Conservation (phyloP, 1,284 basidiomycete genomes). For the Gymnopus androsaceus region DNA sequence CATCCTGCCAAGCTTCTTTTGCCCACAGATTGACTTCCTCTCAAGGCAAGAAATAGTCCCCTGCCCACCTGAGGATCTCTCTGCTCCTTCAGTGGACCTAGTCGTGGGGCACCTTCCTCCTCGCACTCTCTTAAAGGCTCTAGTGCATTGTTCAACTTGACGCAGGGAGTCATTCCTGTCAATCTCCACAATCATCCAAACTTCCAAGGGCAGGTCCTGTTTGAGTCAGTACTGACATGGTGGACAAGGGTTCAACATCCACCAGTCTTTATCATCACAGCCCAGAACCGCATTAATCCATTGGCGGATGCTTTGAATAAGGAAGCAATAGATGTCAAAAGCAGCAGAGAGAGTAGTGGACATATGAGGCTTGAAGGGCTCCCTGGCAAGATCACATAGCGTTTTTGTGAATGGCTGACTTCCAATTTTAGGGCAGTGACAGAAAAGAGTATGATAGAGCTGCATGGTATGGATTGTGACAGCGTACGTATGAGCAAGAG, state of each 20-base stretch:
- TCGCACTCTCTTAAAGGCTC: neutral
- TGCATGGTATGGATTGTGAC: conserved; percentile 7
- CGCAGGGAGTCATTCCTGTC: conserved; percentile 39
- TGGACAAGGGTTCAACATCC: conserved; percentile 29
- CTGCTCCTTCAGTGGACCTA: conserved; percentile 15
- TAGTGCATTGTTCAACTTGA: conserved; percentile 10
- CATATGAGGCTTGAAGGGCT: conserved; percentile 15
- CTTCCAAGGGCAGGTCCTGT: conserved; percentile 23
- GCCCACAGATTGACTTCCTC: conserved; percentile 24
- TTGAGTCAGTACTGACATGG: conserved; percentile 29
- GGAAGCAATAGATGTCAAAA: conserved; percentile 33
- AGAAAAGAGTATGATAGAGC: conserved; percentile 2
- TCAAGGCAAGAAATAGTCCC: conserved; percentile 23
- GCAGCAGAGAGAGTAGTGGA: conserved; percentile 28
- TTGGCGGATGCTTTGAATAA: conserved; percentile 19
- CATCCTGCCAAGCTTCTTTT: neutral
- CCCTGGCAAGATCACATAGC: conserved; percentile 5
- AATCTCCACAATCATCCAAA: conserved; percentile 26
- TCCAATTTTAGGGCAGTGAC: conserved; percentile 8
- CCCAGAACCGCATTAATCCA: conserved; percentile 24
- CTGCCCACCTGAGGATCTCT: conserved; percentile 18
- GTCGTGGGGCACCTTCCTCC: neutral
- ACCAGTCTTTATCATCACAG: conserved; percentile 27
- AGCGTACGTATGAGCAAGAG: neutral
- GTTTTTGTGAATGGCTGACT: conserved; percentile 19